phyloP scores from a whole-genome alignment of 1,139 yeast genomes.

The Taphrina flavorubra region DNA sequence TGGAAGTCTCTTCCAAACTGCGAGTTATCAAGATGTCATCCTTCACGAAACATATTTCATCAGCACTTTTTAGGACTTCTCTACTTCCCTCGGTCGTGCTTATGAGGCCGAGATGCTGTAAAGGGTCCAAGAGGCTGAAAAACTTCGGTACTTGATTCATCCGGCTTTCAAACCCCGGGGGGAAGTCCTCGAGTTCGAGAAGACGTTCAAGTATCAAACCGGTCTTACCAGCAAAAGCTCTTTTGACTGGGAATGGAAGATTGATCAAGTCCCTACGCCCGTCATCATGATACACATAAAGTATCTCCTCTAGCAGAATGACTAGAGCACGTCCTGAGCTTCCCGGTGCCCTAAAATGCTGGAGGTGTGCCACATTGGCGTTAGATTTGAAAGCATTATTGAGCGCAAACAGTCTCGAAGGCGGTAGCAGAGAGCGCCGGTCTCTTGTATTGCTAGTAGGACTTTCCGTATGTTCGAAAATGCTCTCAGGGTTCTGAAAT shows the following conservation, averaged over 20 bases:
- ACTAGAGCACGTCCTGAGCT: constrained; percentile 48
- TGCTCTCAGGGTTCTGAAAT: constrained; percentile 32
- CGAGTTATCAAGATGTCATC: constrained; percentile 41
- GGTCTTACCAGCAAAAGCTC: constrained; percentile 64
- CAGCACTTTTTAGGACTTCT: constrained; percentile 65
- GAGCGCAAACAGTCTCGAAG: constrained; percentile 14
- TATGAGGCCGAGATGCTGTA: constrained; percentile 69
- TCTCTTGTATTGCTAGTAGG: not conserved
- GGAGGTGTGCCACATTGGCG: constrained; percentile 16
- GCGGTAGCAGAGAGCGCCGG: not conserved
- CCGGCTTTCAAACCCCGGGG: constrained; percentile 31
- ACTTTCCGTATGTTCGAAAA: constrained; percentile 1
- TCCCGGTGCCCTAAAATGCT: not conserved
- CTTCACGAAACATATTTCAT: constrained; percentile 56
- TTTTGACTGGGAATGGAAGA: constrained; percentile 66
- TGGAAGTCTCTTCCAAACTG: not conserved
- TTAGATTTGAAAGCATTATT: constrained; percentile 33
- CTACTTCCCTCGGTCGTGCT: constrained; percentile 66
- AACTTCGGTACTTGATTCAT: constrained; percentile 54
- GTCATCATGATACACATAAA: constrained; percentile 60
- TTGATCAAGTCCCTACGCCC: constrained; percentile 57
- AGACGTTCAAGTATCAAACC: constrained; percentile 70
- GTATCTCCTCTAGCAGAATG: constrained; percentile 49
- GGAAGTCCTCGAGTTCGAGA: constrained; percentile 40
- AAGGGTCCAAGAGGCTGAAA: constrained; percentile 70